A percentile compares a stretch with the other conserved stretches of the same genome.
phyloP scores from a whole-genome alignment of 2,329 filamentous ascomycete species.

The Pseudocercospora ulei region DNA sequence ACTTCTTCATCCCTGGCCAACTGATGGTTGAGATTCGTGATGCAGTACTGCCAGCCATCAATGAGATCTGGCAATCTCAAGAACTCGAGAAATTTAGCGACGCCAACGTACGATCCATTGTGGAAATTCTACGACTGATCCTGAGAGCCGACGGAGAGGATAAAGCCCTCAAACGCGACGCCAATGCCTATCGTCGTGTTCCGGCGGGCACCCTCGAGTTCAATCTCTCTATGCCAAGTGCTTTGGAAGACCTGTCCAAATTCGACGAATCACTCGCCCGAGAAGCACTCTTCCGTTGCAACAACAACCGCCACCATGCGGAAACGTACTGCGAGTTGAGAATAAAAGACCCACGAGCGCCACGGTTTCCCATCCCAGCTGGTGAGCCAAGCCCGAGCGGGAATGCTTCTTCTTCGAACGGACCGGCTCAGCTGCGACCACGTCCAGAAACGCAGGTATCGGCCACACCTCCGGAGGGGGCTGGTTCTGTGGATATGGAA shows the following conservation, averaged over 20 bases:
- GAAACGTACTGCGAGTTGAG: constrained; percentile 61
- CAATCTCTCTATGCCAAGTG: constrained; percentile 42
- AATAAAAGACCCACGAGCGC: constrained; percentile 21
- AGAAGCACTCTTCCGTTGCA: constrained; percentile 75
- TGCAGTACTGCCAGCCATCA: constrained; percentile 65
- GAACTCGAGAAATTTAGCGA: constrained; percentile 73
- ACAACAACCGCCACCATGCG: constrained; percentile 53
- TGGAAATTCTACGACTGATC: constrained; percentile 73
- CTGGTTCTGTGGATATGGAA: constrained; percentile 3
- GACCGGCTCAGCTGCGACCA: neutral
- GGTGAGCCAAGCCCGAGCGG: constrained; percentile 11
- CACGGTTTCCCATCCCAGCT: constrained; percentile 29
- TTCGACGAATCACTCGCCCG: constrained; percentile 55
- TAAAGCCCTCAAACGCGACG: constrained; percentile 52
- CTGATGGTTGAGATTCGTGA: constrained; percentile 79
- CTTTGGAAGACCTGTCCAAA: constrained; percentile 39
- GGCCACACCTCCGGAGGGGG: constrained; percentile 25
- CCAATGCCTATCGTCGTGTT: constrained; percentile 46
- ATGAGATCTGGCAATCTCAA: constrained; percentile 72
- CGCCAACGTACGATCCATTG: constrained; percentile 64
- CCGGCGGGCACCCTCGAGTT: constrained; percentile 46
- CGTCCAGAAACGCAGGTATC: constrained; percentile 31
- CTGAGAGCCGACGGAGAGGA: constrained; percentile 67
- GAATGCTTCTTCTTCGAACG: constrained; percentile 1
- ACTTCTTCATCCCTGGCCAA: constrained; percentile 59